These are phyloP conservation scores for Pseudogymnoascus sp. DNA, from an alignment of 2,329 filamentous ascomycete species.

Conservation along the genomic window DNA sequence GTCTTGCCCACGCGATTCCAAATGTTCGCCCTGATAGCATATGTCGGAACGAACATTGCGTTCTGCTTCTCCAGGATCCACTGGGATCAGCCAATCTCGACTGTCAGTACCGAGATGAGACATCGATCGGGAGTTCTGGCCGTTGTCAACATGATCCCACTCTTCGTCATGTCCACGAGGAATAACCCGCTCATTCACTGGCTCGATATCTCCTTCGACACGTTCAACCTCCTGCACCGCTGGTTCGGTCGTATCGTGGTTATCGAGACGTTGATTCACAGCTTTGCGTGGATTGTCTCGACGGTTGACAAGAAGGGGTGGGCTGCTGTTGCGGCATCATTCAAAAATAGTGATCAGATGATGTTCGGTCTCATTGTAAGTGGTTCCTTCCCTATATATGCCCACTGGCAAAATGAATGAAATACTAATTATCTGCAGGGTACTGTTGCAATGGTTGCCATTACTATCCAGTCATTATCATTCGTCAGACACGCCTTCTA, in stretches of 20 bases:
- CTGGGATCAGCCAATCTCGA: slow-evolving; percentile 41
- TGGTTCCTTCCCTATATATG: slow-evolving; percentile 16
- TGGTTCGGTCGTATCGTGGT: slow-evolving; percentile 74
- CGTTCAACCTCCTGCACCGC: slow-evolving; percentile 72
- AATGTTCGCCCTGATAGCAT: slow-evolving; percentile 57
- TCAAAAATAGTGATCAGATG: slow-evolving; percentile 33
- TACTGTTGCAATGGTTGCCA: slow-evolving; percentile 51
- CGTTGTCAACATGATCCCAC: slow-evolving; percentile 69
- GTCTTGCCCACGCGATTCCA: slow-evolving; percentile 77
- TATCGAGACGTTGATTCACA: slow-evolving; percentile 61
- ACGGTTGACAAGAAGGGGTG: slow-evolving; percentile 40
- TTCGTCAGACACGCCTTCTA: slow-evolving; percentile 71
- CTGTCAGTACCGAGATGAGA: slow-evolving; percentile 45
- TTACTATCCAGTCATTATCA: slow-evolving; percentile 62
- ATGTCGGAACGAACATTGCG: slow-evolving; percentile 64
- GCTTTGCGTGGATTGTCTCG: slow-evolving; percentile 48
- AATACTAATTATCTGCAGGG: slow-evolving; percentile 33
- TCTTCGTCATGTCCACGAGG: slow-evolving; percentile 66
- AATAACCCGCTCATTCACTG: slow-evolving; percentile 72
- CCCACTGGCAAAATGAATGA: slow-evolving; percentile 13
- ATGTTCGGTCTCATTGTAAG: slow-evolving; percentile 57
- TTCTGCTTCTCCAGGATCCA: slow-evolving; percentile 66
- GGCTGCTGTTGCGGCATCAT: slow-evolving; percentile 34
- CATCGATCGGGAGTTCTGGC: slow-evolving; percentile 64
- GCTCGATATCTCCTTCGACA: slow-evolving; percentile 70